Evolutionary conservation across 768 basidiomycete species (phyloP), one percentile per base, ranked within the genome.

Genomic region (Leccinum disarticulatum): DNA sequence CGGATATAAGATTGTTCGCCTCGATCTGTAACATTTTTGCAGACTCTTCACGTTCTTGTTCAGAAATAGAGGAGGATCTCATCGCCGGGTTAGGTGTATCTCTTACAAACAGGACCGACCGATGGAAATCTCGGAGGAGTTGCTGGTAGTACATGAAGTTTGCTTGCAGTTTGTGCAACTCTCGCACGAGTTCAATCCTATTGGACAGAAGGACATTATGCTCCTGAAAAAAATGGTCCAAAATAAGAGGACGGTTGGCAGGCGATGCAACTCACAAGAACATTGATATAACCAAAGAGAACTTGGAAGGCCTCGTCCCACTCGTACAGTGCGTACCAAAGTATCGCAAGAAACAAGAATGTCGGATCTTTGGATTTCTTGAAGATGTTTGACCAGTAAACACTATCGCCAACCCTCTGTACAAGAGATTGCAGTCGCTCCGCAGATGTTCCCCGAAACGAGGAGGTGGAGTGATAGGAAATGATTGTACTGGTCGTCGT

Each of bases 321-420:
- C 2, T 81, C 77, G 61, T 87, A 86, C 8, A 85, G 68, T 3
- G 82, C 79, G 57, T 84, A 84, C 85, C 85, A 87, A 35, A 86
- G 67, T 17, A 81, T 72, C 28, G 79, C 75, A 30, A 76, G 67
- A 19, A 75, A 64, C 47, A 72, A 55, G 43, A 76, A 73, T 0
- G 74, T 75, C 1, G 74, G 68, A 33, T 77, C 76, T 28, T 57
- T 68, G 19, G 66, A 68, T 53, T 58, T 55, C 14, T 54, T 27
- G 51, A 74, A 76, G 22, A 74, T 68, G 1, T 71, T 67, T 1
- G 64, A 66, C 76, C 76, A 77, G 56, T 77, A 77, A 14, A 77
- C 66, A 27, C 75, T 73, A 22, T 76, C 62, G 4, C 67, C 65
- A 13, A 68, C 67, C 58, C 69, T 61, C 31, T 64, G 64, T 6